Evolutionary conservation across 768 basidiomycete species (phyloP).

Genomic region (Boletus coccyginus): DNA sequence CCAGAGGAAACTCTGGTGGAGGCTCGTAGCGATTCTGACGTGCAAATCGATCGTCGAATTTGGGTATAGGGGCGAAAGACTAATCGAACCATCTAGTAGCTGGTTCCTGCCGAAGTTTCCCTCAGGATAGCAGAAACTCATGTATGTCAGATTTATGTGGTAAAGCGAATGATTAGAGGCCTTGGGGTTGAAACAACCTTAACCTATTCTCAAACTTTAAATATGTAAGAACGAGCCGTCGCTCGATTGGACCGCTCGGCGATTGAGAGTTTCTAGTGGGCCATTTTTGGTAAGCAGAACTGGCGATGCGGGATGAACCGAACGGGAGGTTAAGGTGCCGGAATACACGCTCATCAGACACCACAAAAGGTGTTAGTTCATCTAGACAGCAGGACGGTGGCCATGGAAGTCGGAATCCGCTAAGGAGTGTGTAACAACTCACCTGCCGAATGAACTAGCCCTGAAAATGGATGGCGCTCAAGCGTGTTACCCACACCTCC

Average conservation of each 20-base stretch:
- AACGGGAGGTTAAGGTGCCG: constrained; percentile 6
- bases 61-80: constrained; percentile 96
- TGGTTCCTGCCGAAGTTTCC: constrained; percentile 92
- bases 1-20: constrained; percentile 97
- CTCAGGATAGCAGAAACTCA: constrained; percentile 68
- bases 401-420: constrained; percentile 84
- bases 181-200: constrained; percentile 87
- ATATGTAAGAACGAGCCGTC: constrained; percentile 57
- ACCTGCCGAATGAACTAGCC: constrained; percentile 90
- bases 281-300: constrained; percentile 74
- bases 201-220: constrained; percentile 78
- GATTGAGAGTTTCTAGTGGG: constrained; percentile 72
- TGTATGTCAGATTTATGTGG: constrained; percentile 29
- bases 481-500: constrained; percentile 27
- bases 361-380: constrained; percentile 57
- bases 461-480: constrained; percentile 90
- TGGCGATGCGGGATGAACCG: constrained; percentile 72
- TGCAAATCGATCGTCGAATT: constrained; percentile 95
- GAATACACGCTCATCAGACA: too few relatives aligned
- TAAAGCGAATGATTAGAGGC: constrained; percentile 92
- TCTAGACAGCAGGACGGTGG: constrained; percentile 87
- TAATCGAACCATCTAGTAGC: constrained; percentile 94
- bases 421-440: constrained; percentile 88
- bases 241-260: constrained; percentile 47
- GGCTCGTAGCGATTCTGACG: constrained; percentile 94